A percentile compares a stretch with the other conserved stretches of the same genome.
phyloP scores from a whole-genome alignment of 2,329 filamentous ascomycete genomes.

The Scytalidium sp. region DNA sequence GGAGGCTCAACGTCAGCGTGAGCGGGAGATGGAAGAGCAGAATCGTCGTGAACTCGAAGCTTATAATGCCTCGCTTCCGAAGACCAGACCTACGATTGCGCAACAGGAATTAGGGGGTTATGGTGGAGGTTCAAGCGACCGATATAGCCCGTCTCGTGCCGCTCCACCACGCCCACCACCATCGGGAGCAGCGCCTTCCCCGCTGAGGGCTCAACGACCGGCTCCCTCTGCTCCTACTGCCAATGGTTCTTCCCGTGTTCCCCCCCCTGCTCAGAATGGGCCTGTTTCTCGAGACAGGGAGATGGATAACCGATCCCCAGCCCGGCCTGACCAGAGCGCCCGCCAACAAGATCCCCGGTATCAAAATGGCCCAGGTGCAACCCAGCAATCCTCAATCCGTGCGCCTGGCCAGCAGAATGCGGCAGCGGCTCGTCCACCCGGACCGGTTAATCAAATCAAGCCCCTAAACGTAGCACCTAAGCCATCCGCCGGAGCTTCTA shows the following conservation, averaged over 20 bases:
- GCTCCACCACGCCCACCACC: constrained; percentile 65
- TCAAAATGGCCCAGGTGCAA: constrained; percentile 38
- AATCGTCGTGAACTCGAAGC: constrained; percentile 75
- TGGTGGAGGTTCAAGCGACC: constrained; percentile 41
- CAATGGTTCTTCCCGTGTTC: constrained; percentile 37
- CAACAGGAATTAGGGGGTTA: constrained; percentile 84
- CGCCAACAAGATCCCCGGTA: constrained; percentile 26
- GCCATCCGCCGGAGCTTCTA: constrained; percentile 40
- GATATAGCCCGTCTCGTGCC: constrained; percentile 83
- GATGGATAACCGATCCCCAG: constrained; percentile 23
- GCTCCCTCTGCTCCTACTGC: constrained; percentile 70
- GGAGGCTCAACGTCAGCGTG: constrained; percentile 52
- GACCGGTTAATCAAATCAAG: constrained; percentile 57
- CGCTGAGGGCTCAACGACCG: constrained; percentile 70
- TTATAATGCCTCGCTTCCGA: constrained; percentile 86
- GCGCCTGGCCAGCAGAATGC: constrained; percentile 44
- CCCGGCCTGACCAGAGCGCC: constrained; percentile 41
- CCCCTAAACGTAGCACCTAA: constrained; percentile 76
- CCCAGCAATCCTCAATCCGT: constrained; percentile 31
- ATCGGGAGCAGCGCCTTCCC: constrained; percentile 50
- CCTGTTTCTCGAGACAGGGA: neutral
- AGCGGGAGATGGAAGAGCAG: constrained; percentile 60
- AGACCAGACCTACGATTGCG: constrained; percentile 74
- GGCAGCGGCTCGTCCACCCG: constrained; percentile 50
- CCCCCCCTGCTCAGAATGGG: constrained; percentile 31